phyloP scores from a whole-genome alignment of 2,329 filamentous ascomycete species.

The Aspergillus phoenicis region DNA sequence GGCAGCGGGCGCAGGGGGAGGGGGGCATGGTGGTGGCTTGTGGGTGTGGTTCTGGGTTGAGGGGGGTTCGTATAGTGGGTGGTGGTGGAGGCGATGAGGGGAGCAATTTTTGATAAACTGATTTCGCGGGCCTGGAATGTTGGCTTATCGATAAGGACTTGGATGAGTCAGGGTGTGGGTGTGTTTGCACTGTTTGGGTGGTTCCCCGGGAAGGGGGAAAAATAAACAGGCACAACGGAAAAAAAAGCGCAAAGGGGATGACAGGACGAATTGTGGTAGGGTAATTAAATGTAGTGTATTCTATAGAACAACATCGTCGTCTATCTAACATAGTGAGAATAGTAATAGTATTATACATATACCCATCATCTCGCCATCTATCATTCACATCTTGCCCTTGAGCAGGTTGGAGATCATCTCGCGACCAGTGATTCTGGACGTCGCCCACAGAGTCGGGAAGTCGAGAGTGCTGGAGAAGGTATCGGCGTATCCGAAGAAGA shows the following conservation, averaged over 20 bases:
- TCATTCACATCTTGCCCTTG: constrained; percentile 66
- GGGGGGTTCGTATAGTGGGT: background rate
- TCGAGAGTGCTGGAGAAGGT: constrained; percentile 78
- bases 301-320: background rate
- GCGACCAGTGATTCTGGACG: constrained; percentile 70
- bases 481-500: constrained; percentile 87
- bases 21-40: constrained; percentile 66
- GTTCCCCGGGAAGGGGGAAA: background rate
- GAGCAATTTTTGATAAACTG: background rate
- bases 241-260: background rate
- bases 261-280: background rate
- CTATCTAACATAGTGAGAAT: background rate
- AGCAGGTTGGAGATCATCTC: constrained; percentile 77
- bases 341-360: background rate
- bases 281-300: background rate
- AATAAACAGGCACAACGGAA: constrained; percentile 2
- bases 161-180: constrained; percentile 17
- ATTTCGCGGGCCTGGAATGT: background rate
- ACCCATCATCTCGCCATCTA: background rate
- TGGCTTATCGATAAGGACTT: constrained; percentile 11
- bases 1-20: constrained; percentile 73
- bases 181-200: constrained; percentile 21
- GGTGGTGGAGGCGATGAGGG: constrained; percentile 6
- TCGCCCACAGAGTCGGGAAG: constrained; percentile 80
- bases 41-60: background rate